Evolutionary conservation across 768 basidiomycete species (phyloP), one percentile per base, ranked within the genome.

Genomic region (Galerina sulciceps): DNA sequence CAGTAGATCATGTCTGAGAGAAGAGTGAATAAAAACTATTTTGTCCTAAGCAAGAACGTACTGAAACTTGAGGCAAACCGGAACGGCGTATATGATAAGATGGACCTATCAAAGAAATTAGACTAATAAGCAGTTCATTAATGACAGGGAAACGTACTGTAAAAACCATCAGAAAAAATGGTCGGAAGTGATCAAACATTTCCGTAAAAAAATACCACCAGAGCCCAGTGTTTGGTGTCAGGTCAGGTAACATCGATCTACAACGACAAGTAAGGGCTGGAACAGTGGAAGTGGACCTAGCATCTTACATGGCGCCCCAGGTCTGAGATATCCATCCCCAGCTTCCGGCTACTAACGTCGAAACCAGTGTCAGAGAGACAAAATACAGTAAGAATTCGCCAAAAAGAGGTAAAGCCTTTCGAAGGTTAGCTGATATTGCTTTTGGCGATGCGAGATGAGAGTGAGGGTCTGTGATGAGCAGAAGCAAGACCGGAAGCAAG

Each of bases 151-250:
- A 36, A 71, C 89, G 46, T 65, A 95, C 95, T 15, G 90, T 91
- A 73, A 98, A 99, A 15, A 91, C 92, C 81, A 95, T 90, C 34
- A 98, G 78, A 81, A 97, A 99, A 76, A 98, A 98, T 4, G 89
- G 86, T 31, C 97, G 80, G 79, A 98, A 99, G 70, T 99, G 91
- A 69, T 98, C 96, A 62, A 99, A 99, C 92, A 98, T 98, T 71
- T 99, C 96, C 10, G 94, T 98, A 76, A 99, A 98, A 78, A 99
- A 99, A 73, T 99, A 99, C 96, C 96, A 99, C 91, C 94, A 94
- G 26, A 98, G 75, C 1, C 97, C 96, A 4, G 92, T 86, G 65
- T 96, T 99, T 0, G 97, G 96, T 9, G 94, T 95, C 61, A 99
- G 74, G 69, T 97, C 96, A 1, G 91, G 90, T 9, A 97, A 84